Evolutionary conservation across 169 alveolate species (phyloP).

Genomic region (Plasmodium relictum): DNA sequence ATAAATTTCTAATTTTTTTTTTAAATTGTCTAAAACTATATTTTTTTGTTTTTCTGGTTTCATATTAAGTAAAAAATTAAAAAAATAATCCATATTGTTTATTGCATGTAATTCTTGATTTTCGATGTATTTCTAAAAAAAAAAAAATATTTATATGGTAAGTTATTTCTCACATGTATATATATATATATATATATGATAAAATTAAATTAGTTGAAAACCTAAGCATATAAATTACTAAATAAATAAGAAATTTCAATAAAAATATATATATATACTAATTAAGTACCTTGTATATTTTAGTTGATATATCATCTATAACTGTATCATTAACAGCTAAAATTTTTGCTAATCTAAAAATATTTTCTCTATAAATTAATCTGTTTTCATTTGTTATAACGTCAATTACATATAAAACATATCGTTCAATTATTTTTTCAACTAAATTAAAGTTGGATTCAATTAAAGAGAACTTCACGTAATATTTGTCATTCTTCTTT

Average conservation of each 20-base stretch:
- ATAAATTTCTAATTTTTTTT: not conserved
- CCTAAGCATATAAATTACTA: not conserved
- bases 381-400: constrained; percentile 43
- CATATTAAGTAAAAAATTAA: constrained; percentile 68
- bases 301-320: constrained; percentile 22
- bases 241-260: not conserved
- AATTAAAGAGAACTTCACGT: constrained; percentile 42
- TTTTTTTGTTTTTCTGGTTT: constrained; percentile 18
- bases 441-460: constrained; percentile 37
- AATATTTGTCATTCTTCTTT: constrained; percentile 14
- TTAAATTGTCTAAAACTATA: constrained; percentile 40
- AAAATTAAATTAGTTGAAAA: not conserved
- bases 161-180: constrained; percentile 6
- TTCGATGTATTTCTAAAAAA: constrained; percentile 42
- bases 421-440: constrained; percentile 40
- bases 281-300: constrained; percentile 71
- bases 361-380: constrained; percentile 27
- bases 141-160: not conserved
- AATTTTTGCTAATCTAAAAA: constrained; percentile 16
- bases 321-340: constrained; percentile 13
- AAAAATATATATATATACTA: too few relatives aligned
- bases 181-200: constrained; percentile 12
- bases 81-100: constrained; percentile 50
- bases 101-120: constrained; percentile 41
- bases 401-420: constrained; percentile 65